Base-by-base conservation (phyloP, 176 grass and related monocot species). In the Bothriochloa decipiens region DNA sequence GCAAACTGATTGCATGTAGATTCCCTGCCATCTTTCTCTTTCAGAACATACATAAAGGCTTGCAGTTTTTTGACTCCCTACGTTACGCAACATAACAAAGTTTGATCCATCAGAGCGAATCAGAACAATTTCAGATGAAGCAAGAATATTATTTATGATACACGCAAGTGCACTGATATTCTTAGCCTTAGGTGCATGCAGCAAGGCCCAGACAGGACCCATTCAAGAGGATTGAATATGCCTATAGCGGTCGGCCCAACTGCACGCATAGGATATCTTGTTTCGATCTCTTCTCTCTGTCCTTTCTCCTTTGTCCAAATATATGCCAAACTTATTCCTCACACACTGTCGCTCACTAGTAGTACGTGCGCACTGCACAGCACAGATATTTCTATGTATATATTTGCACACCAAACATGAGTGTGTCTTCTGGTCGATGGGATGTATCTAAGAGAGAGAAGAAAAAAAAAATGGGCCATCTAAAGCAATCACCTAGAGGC, bases 291-390 rank as follows among this genome's bases (percentile, higher is more conserved):
- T 66, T 52, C 42, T 66, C 70, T 8, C 8, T 75, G 70, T 75
- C 82, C 82, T 41, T 75, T 83, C 41, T 83, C 82, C 45, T 47
- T 75, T 75, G 71, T 66, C 82, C 0, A 52, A 65, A 80, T 74
- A 74, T 28, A 73, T 36, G 42, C 62, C 63, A 25, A 67, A 67
- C 16, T 66, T 65, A 80, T 67, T 80, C 77, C 78, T 36, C 17
- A n/a, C 2, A 22, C 62, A 79, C 40, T 35, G 17, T 63, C 36
- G 1, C 7, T 15, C 58, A 27, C 9, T 42, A 40, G 8, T 11
- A 49, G 14, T 52, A 18, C 35, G 35, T 36, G 5, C 33, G 33
- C 4, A 10, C 7, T 16, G 13, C 49, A 52, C 15, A 15, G 47
- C 15, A 52, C 15, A 50, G 47, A 50, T 18, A 52, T 17, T 6